These are phyloP conservation scores for Medakamo hakoo DNA, from an alignment of 139 green algal genomes.

Conservation along the genomic window DNA sequence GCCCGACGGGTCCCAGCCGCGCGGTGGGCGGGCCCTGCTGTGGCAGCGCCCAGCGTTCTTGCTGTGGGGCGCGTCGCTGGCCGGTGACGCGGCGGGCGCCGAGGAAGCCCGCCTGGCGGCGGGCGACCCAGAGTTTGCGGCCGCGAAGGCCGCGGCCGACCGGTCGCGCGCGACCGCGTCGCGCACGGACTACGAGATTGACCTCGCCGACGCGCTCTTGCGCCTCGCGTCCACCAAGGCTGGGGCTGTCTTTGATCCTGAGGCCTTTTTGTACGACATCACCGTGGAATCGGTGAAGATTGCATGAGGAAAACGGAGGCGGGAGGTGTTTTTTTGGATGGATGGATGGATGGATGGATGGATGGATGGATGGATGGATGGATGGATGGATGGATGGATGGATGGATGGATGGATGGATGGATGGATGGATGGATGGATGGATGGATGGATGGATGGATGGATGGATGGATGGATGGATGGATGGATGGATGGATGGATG, in stretches of 20 bases:
- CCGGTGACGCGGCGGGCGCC: slow-evolving; percentile 7
- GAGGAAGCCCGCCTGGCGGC: slow-evolving; percentile 11
- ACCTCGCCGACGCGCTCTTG: slow-evolving; percentile 47
- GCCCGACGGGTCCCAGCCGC: neutral
- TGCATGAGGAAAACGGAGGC: no score
- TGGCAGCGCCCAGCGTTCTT: slow-evolving; percentile 23
- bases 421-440: no score
- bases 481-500: no score
- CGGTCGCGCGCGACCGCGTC: slow-evolving; percentile 35
- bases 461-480: no score
- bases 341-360: neutral
- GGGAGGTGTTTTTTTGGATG: no score
- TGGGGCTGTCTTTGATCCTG: slow-evolving; percentile 45
- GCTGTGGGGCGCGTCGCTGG: slow-evolving; percentile 28
- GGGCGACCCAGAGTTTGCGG: slow-evolving; percentile 14
- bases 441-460: no score
- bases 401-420: no score
- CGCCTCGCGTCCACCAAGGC: slow-evolving; percentile 25
- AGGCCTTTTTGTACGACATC: slow-evolving; percentile 38
- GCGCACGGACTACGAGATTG: slow-evolving; percentile 58
- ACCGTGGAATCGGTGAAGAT: slow-evolving; percentile 4
- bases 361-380: no score
- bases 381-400: no score
- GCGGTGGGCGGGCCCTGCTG: neutral
- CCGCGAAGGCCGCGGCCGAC: slow-evolving; percentile 47